A percentile compares a stretch with the other conserved stretches of the same genome.
Conservation (phyloP, 1,284 basidiomycete species). For the Papiliotrema nemorosa region DNA sequence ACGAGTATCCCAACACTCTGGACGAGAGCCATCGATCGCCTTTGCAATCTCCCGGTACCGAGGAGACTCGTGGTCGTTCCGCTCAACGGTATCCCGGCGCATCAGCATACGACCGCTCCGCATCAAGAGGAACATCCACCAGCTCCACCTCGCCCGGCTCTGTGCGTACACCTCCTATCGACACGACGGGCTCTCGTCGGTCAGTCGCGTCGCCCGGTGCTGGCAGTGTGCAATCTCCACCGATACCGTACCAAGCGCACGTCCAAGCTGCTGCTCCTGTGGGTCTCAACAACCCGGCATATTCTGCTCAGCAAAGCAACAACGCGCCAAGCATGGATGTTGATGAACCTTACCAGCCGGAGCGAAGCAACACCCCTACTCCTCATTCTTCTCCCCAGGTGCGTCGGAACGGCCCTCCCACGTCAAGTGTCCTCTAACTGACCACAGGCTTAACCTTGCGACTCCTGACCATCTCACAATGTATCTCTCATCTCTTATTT, state of each 20-base stretch:
- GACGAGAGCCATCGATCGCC: slow-evolving; percentile 5
- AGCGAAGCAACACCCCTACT: slow-evolving; percentile 46
- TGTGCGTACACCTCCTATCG: slow-evolving; percentile 17
- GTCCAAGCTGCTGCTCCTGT: neutral
- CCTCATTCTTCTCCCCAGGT: slow-evolving; percentile 52
- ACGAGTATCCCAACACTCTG: slow-evolving; percentile 5
- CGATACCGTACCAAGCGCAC: neutral
- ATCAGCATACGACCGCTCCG: slow-evolving; percentile 28
- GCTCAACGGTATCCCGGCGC: slow-evolving; percentile 28
- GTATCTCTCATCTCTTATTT: neutral
- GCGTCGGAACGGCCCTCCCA: slow-evolving; percentile 15
- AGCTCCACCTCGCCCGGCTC: slow-evolving; percentile 24
- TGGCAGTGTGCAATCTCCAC: neutral
- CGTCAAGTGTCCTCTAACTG: slow-evolving; percentile 18
- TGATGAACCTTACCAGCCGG: slow-evolving; percentile 33
- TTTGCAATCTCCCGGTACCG: slow-evolving; percentile 8
- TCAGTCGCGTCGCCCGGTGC: neutral
- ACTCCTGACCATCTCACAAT: neutral
- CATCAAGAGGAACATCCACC: slow-evolving; percentile 31
- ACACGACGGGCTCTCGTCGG: slow-evolving; percentile 10
- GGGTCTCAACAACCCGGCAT: neutral
- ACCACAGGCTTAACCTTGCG: slow-evolving; percentile 11
- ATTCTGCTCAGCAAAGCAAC: neutral
- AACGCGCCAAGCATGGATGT: slow-evolving; percentile 27
- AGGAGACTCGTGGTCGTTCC: slow-evolving; percentile 10